These are phyloP conservation scores for Cyberlindnera petersonii DNA, from an alignment of 805 yeast species.

Conservation along the genomic window DNA sequence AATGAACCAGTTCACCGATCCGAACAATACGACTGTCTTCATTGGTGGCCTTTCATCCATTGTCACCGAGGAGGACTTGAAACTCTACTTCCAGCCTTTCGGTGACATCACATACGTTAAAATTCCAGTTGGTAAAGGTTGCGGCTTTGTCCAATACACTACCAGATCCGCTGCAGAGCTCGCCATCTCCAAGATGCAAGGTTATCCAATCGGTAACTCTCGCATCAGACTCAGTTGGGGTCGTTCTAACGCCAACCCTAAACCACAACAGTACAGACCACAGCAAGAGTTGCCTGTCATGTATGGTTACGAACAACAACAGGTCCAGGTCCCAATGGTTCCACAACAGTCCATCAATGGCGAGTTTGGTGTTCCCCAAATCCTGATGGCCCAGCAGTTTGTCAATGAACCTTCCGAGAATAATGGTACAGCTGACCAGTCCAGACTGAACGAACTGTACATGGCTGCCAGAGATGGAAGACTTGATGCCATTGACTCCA, in stretches of 20 bases:
- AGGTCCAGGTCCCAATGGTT: conserved; percentile 5
- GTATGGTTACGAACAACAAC: conserved; percentile 22
- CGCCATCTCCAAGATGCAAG: conserved; percentile 86
- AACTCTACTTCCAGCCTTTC: conserved; percentile 56
- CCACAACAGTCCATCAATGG: conserved; percentile 3
- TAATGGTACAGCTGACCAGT: conserved; percentile 25
- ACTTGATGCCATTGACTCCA: conserved; percentile 49
- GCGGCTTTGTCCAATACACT: conserved; percentile 84
- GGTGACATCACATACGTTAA: conserved; percentile 76
- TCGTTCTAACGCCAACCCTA: conserved; percentile 39
- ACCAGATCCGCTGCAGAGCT: conserved; percentile 78
- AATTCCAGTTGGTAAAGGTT: conserved; percentile 68
- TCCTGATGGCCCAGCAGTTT: conserved; percentile 17
- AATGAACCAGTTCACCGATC: conserved; percentile 67
- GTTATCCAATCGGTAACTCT: conserved; percentile 80
- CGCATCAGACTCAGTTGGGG: conserved; percentile 90
- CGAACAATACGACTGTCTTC: conserved; percentile 72
- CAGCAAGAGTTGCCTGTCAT: conserved; percentile 25
- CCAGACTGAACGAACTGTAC: conserved; percentile 47
- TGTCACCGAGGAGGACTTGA: conserved; percentile 59
- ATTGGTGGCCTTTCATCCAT: conserved; percentile 60
- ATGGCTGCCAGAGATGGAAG: conserved; percentile 55
- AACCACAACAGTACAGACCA: conserved; percentile 21
- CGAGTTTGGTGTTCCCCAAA: conserved; percentile 20
- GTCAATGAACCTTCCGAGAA: conserved; percentile 32